phyloP scores from a whole-genome alignment of 352 stramenopile genomes.

The Chrysophaeum taylorii region DNA sequence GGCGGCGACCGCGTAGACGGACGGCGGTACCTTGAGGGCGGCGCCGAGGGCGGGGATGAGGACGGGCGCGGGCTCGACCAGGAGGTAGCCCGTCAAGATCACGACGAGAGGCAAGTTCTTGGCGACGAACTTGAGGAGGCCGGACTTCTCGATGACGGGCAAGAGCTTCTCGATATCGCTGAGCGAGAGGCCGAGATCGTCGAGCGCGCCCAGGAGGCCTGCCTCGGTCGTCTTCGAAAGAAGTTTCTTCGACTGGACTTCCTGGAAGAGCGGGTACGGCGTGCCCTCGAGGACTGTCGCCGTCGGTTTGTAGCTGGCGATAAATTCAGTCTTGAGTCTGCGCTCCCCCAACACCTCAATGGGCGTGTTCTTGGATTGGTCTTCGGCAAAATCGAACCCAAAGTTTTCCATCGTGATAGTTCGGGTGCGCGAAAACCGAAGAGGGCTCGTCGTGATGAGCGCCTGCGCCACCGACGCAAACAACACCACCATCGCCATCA shows the following conservation, averaged over 20 bases:
- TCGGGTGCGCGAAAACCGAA: not conserved
- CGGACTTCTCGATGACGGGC: not conserved
- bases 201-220: not conserved
- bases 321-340: constrained; percentile 5
- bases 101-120: constrained; percentile 5
- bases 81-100: constrained; percentile 2
- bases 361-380: constrained; percentile 45
- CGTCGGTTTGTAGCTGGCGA: constrained; percentile 3
- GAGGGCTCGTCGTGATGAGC: too few relatives aligned
- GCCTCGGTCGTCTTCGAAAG: not conserved
- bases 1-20: not conserved
- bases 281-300: not conserved
- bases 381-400: constrained; percentile 47
- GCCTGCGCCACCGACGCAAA: too few relatives aligned
- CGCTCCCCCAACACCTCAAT: not conserved
- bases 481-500: too few relatives aligned
- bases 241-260: constrained; percentile 6
- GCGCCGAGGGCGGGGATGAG: not conserved
- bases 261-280: constrained; percentile 13
- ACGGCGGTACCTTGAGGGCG: not conserved
- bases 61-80: constrained; percentile 5
- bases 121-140: not conserved
- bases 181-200: not conserved
- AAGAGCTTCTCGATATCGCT: constrained; percentile 6
- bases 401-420: constrained; percentile 34